Evolutionary conservation across 371 early-diverging fungal genomes (phyloP).

Genomic region (Syncephalastrum sp.): DNA sequence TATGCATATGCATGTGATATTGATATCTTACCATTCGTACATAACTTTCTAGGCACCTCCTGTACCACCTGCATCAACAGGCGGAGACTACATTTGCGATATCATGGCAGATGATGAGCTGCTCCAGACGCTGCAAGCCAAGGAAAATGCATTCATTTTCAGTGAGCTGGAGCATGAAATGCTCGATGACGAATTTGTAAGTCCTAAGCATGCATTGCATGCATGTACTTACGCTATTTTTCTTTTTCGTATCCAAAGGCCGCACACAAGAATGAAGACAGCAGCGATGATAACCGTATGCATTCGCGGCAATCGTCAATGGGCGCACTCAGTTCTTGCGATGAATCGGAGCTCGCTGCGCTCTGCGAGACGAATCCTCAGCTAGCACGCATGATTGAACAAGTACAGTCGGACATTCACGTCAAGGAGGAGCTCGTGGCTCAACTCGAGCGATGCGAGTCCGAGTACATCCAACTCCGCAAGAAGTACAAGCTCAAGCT

Average conservation of each 20-base stretch:
- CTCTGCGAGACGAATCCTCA: conserved; percentile 23
- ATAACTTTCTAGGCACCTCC: too few species aligned
- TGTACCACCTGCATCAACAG: too few species aligned
- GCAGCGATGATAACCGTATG: too few species aligned
- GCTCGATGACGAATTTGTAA: background rate
- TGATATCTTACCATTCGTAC: too few species aligned
- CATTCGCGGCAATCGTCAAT: too few species aligned
- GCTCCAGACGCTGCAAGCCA: conserved; percentile 9
- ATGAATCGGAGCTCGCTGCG: background rate
- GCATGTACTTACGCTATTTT: too few species aligned
- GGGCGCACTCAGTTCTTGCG: background rate
- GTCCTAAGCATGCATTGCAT: too few species aligned
- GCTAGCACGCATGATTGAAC: conserved; percentile 45
- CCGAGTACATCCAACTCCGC: conserved; percentile 53
- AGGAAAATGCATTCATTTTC: conserved; percentile 15
- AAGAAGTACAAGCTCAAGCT: conserved; percentile 71
- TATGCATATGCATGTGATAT: too few species aligned
- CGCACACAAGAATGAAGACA: too few species aligned
- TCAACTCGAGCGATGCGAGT: conserved; percentile 56
- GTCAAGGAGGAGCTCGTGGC: conserved; percentile 58
- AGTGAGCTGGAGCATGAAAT: conserved; percentile 11
- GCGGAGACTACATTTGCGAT: background rate
- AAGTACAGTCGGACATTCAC: conserved; percentile 68
- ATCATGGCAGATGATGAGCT: conserved; percentile 12
- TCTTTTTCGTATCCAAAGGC: too few species aligned